Base-by-base conservation (phyloP, 2,329 filamentous ascomycete genomes). In the Pseudopyricularia javanii region DNA sequence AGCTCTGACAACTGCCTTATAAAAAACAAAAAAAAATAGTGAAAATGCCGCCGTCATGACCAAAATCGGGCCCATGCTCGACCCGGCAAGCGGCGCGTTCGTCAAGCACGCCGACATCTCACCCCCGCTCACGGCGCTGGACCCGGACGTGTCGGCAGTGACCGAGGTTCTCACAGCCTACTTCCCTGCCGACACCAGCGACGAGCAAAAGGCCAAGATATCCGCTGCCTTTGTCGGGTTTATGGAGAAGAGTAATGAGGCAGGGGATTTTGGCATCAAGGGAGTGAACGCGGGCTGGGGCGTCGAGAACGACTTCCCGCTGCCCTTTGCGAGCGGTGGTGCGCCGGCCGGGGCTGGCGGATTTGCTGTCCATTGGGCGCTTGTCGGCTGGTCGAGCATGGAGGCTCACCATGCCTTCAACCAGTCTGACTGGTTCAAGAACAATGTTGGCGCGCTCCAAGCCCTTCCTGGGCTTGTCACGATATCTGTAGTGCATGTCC, bases 371-470 rank as follows among this genome's bases (percentile, higher is more conserved):
- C 1, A 50, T 55, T 48, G 12, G 1, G 59, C 56, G 0, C 59
- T 69, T 2, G 61, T 71, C 12, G 67, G 66, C 0, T 72, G 69
- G 69, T 58, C 64, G 0, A 69, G 65, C 33, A 56, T 69, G 1
- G 65, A 70, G 35, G 64, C 64, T 28, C 70, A 72, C 48, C 54
- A 60, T 54, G 59, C 59, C 50, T 71, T 66, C 54, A 59, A 66
- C 2, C 64, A 68, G 32, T 67, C 62, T 6, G 54, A 64, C 8
- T 55, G 56, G 0, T 71, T 70, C 37, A 66, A 67, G 56, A 59
- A 67, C 7, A 61, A 61, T n/a, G 59, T 68, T 24, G 53, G 56
- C 0, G 3, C 64, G 17, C 7, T 66, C 17, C 54, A 59, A 37
- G 53, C 49, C 5, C 54, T 57, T 3, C 61, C 62, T 40, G 61